Evolutionary conservation across 495 filamentous ascomycete genomes (phyloP).

Genomic region (Daldinia caldariorum): DNA sequence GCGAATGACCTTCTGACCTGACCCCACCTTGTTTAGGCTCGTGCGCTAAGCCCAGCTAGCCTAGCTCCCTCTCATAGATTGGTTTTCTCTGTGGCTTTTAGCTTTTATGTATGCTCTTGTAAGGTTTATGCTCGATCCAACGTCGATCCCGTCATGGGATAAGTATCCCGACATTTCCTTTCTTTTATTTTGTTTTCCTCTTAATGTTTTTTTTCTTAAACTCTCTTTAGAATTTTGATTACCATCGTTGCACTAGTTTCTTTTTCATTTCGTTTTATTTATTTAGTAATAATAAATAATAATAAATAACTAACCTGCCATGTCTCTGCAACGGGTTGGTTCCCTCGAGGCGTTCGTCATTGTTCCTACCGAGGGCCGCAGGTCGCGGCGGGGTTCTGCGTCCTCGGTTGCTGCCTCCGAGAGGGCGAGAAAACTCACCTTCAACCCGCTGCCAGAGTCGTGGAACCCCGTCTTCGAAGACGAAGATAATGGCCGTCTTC

Average conservation of each 20-base stretch:
- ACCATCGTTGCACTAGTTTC: not conserved
- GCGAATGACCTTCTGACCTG: conserved; percentile 18
- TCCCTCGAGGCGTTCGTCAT: conserved; percentile 62
- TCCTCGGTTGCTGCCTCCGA: conserved; percentile 42
- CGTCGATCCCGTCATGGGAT: conserved; percentile 19
- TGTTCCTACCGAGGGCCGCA: conserved; percentile 49
- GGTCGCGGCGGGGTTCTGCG: conserved; percentile 53
- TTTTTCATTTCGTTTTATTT: not conserved
- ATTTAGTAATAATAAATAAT: not conserved
- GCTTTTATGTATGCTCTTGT: conserved; percentile 27
- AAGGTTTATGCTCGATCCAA: conserved; percentile 19
- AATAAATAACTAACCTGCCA: conserved; percentile 27
- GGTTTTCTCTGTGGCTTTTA: not conserved
- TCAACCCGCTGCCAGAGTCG: conserved; percentile 62
- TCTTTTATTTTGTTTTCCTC: not conserved
- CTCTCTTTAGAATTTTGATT: not conserved
- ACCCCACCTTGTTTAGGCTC: conserved; percentile 12
- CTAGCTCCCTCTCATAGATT: too few species aligned
- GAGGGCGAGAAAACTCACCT: conserved; percentile 59
- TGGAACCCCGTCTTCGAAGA: conserved; percentile 55
- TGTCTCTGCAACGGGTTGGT: conserved; percentile 63
- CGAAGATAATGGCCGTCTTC: conserved; percentile 27
- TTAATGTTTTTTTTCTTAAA: not conserved
- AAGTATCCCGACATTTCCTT: conserved; percentile 26
- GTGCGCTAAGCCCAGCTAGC: conserved; percentile 1